Percentiles rank a stretch among this genome's conserved stretches.
phyloP scores from a whole-genome alignment of 805 yeast species.

The Saccharomycodes ludwigii region DNA sequence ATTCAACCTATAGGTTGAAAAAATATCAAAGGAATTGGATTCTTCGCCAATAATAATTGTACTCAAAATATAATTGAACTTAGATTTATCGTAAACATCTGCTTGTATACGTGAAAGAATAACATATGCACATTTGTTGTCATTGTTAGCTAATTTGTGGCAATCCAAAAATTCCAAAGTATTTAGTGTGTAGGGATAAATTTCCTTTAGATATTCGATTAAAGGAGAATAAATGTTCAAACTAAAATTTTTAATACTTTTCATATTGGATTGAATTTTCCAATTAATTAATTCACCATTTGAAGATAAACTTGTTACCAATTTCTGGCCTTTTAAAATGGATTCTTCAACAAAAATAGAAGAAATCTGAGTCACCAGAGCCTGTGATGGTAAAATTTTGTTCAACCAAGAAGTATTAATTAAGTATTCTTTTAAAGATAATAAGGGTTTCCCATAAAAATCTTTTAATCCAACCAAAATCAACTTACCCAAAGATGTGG shows the following conservation, averaged over 20 bases:
- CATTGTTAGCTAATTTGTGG: slow-evolving; percentile 33
- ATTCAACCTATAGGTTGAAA: slow-evolving; percentile 56
- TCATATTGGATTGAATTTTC: too few relatives aligned
- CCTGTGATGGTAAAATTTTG: not conserved
- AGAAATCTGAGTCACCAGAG: not conserved
- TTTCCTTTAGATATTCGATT: slow-evolving; percentile 28
- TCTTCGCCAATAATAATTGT: slow-evolving; percentile 37
- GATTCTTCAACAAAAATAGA: not conserved
- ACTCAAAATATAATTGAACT: slow-evolving; percentile 37
- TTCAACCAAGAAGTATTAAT: slow-evolving; percentile 8
- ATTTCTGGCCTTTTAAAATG: slow-evolving; percentile 16
- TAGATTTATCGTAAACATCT: slow-evolving; percentile 22
- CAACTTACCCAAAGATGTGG: slow-evolving; percentile 61
- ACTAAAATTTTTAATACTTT: slow-evolving; percentile 22
- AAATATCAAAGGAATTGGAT: slow-evolving; percentile 37
- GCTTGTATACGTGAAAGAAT: slow-evolving; percentile 37
- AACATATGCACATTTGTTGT: slow-evolving; percentile 30
- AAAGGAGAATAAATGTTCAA: slow-evolving; percentile 25
- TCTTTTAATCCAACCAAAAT: slow-evolving; percentile 54
- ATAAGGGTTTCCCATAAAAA: slow-evolving; percentile 46
- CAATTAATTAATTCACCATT: not conserved
- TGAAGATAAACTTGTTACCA: slow-evolving; percentile 8
- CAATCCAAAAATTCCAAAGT: slow-evolving; percentile 51
- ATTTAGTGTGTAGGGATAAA: slow-evolving; percentile 40
- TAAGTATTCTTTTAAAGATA: slow-evolving; percentile 16